These are phyloP conservation scores for Spathaspora hagerdaliae DNA, from an alignment of 805 yeast species.

Conservation along the genomic window DNA sequence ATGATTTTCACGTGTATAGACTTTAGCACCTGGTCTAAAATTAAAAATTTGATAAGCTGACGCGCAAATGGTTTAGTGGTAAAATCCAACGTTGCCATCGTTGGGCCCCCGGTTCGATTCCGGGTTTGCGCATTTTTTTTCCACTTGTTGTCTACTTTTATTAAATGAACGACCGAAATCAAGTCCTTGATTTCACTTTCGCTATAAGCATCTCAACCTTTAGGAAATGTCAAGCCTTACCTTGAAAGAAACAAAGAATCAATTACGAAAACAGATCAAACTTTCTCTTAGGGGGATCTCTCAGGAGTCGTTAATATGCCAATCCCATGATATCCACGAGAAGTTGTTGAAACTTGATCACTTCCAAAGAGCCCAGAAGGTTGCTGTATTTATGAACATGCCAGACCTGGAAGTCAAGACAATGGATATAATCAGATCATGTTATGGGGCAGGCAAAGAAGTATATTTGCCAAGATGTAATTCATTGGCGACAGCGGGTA, in stretches of 20 bases:
- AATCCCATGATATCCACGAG: conserved; percentile 21
- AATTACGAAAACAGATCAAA: conserved; percentile 24
- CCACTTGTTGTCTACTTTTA: neutral
- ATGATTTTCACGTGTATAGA: neutral
- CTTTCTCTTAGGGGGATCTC: conserved; percentile 13
- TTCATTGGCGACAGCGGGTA: conserved; percentile 21
- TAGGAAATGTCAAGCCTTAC: neutral
- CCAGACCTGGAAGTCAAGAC: conserved; percentile 69
- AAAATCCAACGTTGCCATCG: conserved; percentile 21
- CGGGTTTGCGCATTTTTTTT: conserved; percentile 15
- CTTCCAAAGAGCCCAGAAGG: conserved; percentile 40
- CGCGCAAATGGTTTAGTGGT: conserved; percentile 20
- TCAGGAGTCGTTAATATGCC: conserved; percentile 13
- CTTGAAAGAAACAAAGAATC: conserved; percentile 2
- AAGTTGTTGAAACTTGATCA: conserved; percentile 21
- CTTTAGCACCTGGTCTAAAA: neutral
- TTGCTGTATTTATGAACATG: conserved; percentile 79
- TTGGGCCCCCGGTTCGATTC: conserved; percentile 22
- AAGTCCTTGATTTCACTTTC: neutral
- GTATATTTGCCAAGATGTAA: conserved; percentile 60
- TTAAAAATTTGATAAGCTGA: neutral
- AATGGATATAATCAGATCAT: conserved; percentile 42
- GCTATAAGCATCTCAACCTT: neutral
- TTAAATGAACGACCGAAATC: no score
- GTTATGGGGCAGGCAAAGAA: conserved; percentile 46